Evolutionary conservation across 1,139 yeast species (phyloP), one percentile per base, ranked within the genome.

Genomic region (Lodderomyces parapsilosis): DNA sequence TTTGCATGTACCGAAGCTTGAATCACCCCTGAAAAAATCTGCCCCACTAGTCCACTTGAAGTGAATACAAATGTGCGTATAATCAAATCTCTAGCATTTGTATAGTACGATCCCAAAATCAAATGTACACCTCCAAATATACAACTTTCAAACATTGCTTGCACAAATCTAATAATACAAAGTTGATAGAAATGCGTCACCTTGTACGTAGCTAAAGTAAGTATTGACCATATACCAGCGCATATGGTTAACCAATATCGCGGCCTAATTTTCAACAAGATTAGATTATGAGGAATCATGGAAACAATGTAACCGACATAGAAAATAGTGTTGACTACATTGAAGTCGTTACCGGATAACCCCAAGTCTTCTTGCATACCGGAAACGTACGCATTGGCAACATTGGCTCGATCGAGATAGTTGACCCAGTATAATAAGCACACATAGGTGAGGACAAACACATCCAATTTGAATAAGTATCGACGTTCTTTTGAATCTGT

Each of bases 11-110:
- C 69, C 23, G 72, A 71, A 17, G 69, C 74, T 34, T 72, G 74
- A 48, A 87, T 76, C 38, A 88, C 78, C 44, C 95, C 94, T 41
- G 88, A 86, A 63, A 86, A 86, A 6, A 91, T 94, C 58, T 93
- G 90, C 13, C 91, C 86, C 48, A 85, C 69, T 54, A 84, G 76
- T 3, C 83, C 83, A 25, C 81, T 68, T 36, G 74, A 64, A 0
- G 81, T 76, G 55, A 78, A 79, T 8, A 77, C 63, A 3, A 81
- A 81, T 25, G 77, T 63, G 39, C 65, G 39, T 18, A 44, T 38
- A 11, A 32, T 19, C 20, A 14, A 32, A 17, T 32, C 27, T 11
- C 27, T 24, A 24, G 27, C 27, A 24, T 24, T n/a, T 8, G 27
- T 24, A 11, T 49, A 49, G 28, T 45, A 49, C 8, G 41, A 39